Evolutionary conservation across 495 filamentous ascomycete species (phyloP).

Genomic region (Podospora bellae-mahoneyi): DNA sequence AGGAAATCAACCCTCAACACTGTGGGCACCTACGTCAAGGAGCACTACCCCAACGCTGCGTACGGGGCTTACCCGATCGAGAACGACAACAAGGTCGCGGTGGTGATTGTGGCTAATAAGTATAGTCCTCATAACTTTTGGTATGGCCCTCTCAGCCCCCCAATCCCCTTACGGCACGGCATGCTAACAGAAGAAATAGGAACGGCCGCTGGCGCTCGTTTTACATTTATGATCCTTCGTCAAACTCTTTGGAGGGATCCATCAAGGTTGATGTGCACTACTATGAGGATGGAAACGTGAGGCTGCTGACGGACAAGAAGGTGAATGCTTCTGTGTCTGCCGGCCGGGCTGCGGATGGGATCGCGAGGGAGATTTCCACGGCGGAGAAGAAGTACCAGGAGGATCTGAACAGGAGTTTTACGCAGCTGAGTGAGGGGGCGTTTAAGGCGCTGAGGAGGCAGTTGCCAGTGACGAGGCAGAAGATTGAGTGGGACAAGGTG

Average conservation of each 20-base stretch:
- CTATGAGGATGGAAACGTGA: slow-evolving; percentile 98
- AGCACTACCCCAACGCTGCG: slow-evolving; percentile 83
- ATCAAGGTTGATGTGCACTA: slow-evolving; percentile 94
- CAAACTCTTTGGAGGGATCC: slow-evolving; percentile 57
- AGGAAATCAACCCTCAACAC: slow-evolving; percentile 80
- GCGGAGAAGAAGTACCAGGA: slow-evolving; percentile 93
- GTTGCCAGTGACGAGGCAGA: slow-evolving; percentile 93
- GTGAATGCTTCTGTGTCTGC: slow-evolving; percentile 57
- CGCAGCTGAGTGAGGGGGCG: slow-evolving; percentile 79
- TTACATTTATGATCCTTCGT: slow-evolving; percentile 71
- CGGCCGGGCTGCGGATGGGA: slow-evolving; percentile 54
- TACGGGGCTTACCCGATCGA: slow-evolving; percentile 78
- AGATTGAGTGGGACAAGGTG: slow-evolving; percentile 99
- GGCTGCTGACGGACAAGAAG: slow-evolving; percentile 79
- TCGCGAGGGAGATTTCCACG: slow-evolving; percentile 69
- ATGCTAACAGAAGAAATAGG: slow-evolving; percentile 43
- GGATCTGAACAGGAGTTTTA: slow-evolving; percentile 88
- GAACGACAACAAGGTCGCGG: slow-evolving; percentile 68
- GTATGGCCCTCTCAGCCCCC: slow-evolving; percentile 41
- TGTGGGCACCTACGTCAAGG: slow-evolving; percentile 69
- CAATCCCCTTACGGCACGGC: neutral
- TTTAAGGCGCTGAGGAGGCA: slow-evolving; percentile 93
- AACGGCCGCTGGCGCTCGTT: slow-evolving; percentile 93
- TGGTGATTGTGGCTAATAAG: slow-evolving; percentile 88
- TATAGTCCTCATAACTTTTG: slow-evolving; percentile 98